Evolutionary conservation across 2,329 filamentous ascomycete species (phyloP).

Genomic region (Penicillium sp.): DNA sequence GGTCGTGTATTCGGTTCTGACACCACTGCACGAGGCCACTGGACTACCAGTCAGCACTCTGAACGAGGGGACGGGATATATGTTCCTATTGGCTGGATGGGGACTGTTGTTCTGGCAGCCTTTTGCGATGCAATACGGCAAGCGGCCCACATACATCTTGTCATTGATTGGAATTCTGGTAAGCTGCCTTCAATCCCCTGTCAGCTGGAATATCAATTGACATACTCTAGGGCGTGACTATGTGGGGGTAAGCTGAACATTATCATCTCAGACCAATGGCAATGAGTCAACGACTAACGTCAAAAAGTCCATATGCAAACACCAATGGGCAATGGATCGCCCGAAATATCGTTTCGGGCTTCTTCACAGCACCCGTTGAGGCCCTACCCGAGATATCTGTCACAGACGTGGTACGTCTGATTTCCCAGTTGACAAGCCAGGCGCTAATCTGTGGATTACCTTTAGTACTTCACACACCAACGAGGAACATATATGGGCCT

Average conservation of each 20-base stretch:
- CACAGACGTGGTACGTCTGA: conserved; percentile 41
- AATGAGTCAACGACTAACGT: background rate
- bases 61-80: conserved; percentile 42
- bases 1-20: conserved; percentile 43
- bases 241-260: conserved; percentile 33
- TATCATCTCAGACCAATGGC: background rate
- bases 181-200: background rate
- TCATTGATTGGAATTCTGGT: conserved; percentile 37
- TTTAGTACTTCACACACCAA: conserved; percentile 45
- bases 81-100: conserved; percentile 49
- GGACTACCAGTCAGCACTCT: conserved; percentile 36
- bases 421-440: background rate
- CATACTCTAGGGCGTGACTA: conserved; percentile 23
- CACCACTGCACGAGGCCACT: conserved; percentile 38
- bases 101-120: conserved; percentile 51
- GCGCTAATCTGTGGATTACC: background rate
- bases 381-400: conserved; percentile 44
- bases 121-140: conserved; percentile 48
- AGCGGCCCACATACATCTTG: conserved; percentile 37
- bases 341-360: conserved; percentile 38
- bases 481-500: conserved; percentile 44
- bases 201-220: conserved; percentile 2
- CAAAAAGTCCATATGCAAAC: conserved; percentile 31
- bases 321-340: conserved; percentile 44
- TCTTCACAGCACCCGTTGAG: conserved; percentile 45